Conservation (phyloP, 2,329 filamentous ascomycete species). For the Epichloe bromicola region DNA sequence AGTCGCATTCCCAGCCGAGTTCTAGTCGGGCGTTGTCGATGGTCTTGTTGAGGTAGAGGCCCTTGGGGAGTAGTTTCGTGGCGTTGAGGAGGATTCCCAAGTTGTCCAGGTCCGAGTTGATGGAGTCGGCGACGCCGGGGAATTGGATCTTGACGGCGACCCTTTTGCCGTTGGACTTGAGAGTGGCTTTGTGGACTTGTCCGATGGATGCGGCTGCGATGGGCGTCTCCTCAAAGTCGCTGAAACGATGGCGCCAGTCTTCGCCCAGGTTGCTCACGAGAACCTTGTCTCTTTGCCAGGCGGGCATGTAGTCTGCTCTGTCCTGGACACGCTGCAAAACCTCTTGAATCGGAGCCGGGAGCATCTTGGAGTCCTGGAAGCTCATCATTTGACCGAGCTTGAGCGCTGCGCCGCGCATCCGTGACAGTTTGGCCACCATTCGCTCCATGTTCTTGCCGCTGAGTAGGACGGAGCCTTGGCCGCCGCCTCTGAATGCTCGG, state of each 20-base stretch:
- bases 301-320: slow-evolving; percentile 94
- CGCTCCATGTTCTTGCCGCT: slow-evolving; percentile 87
- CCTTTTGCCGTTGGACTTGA: slow-evolving; percentile 59
- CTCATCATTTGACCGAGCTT: slow-evolving; percentile 98
- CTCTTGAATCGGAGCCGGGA: slow-evolving; percentile 74
- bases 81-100: slow-evolving; percentile 82
- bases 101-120: slow-evolving; percentile 93
- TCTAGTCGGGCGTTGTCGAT: slow-evolving; percentile 90
- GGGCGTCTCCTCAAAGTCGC: slow-evolving; percentile 76
- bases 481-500: slow-evolving; percentile 57
- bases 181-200: slow-evolving; percentile 77
- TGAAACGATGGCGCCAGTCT: slow-evolving; percentile 75
- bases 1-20: slow-evolving; percentile 95
- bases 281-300: slow-evolving; percentile 81
- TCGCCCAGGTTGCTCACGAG: slow-evolving; percentile 64
- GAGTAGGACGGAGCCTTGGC: slow-evolving; percentile 67
- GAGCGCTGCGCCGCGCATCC: slow-evolving; percentile 92
- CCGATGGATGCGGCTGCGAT: slow-evolving; percentile 95
- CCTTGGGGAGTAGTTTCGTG: slow-evolving; percentile 77
- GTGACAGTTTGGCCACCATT: slow-evolving; percentile 80
- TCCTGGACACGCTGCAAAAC: slow-evolving; percentile 93
- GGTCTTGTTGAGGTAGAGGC: slow-evolving; percentile 90
- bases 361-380: slow-evolving; percentile 93
- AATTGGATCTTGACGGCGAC: slow-evolving; percentile 98
- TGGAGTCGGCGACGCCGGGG: slow-evolving; percentile 87